Percentiles rank a stretch among this genome's conserved stretches.
Conservation (phyloP, 139 green algal species). For the Chlorella vulgaris region DNA sequence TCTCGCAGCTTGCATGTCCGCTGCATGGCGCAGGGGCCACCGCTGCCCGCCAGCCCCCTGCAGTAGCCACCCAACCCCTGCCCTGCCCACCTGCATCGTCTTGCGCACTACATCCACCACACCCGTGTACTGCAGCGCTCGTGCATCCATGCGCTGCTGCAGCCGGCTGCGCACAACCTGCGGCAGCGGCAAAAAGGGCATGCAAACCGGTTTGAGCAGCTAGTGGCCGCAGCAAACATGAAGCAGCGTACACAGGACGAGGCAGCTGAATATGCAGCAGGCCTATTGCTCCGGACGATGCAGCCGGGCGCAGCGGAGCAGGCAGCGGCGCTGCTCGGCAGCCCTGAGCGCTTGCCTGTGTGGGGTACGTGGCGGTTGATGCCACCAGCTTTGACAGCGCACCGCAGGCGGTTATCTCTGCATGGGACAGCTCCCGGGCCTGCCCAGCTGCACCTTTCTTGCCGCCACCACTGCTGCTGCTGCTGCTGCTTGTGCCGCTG, state of each 20-base stretch:
- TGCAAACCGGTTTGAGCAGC: no score
- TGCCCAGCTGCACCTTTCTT: background rate
- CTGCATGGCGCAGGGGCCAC: no score
- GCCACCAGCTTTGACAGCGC: constrained; percentile 88
- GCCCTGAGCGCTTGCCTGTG: constrained; percentile 62
- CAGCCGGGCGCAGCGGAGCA: no score
- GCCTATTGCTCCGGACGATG: no score
- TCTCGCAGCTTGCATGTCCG: no score
- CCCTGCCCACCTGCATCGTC: constrained; percentile 29
- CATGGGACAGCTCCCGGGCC: constrained; percentile 30
- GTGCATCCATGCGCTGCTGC: constrained; percentile 83
- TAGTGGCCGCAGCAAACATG: no score
- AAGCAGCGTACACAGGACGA: no score
- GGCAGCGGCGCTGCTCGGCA: no score
- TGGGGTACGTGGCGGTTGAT: constrained; percentile 89
- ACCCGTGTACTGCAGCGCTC: constrained; percentile 57
- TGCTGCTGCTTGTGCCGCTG: background rate
- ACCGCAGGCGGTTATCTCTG: constrained; percentile 68
- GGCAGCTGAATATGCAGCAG: no score
- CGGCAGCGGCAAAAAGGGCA: background rate
- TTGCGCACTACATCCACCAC: constrained; percentile 59
- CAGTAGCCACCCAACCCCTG: no score
- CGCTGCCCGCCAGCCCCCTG: background rate
- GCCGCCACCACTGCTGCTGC: background rate
- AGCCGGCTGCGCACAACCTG: constrained; percentile 85